These are phyloP conservation scores for Lojkania enalia DNA, from an alignment of 2,329 filamentous ascomycete species.

Conservation along the genomic window DNA sequence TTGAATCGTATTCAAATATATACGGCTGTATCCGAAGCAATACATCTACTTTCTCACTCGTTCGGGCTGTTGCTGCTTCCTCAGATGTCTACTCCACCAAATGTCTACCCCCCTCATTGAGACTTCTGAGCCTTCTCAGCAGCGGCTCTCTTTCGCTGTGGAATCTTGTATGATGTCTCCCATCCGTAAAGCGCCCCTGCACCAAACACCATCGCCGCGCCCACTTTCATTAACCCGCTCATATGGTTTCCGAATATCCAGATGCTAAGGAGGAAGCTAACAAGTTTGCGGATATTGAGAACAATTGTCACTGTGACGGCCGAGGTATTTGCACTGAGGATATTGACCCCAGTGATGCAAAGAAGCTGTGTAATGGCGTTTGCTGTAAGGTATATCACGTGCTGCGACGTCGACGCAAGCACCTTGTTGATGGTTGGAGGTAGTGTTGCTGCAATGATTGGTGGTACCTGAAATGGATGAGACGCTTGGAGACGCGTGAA, in stretches of 20 bases:
- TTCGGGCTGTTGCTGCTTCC: too few relatives aligned
- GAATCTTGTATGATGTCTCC: constrained; percentile 60
- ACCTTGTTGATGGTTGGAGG: constrained; percentile 34
- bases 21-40: too few relatives aligned
- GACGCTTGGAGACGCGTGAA: constrained; percentile 67
- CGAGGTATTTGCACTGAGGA: constrained; percentile 85
- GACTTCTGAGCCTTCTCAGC: background rate
- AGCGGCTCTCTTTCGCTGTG: constrained; percentile 41
- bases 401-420: constrained; percentile 59
- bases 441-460: constrained; percentile 31
- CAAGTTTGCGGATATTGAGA: constrained; percentile 90
- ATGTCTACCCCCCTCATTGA: background rate
- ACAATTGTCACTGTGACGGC: constrained; percentile 96
- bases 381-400: constrained; percentile 69
- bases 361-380: constrained; percentile 91
- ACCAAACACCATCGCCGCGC: constrained; percentile 83
- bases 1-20: too few relatives aligned
- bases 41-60: too few relatives aligned
- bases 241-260: constrained; percentile 91
- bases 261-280: constrained; percentile 88
- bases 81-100: too few relatives aligned
- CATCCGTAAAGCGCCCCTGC: constrained; percentile 90
- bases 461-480: constrained; percentile 56
- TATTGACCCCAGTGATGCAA: constrained; percentile 93
- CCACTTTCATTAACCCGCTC: constrained; percentile 73